Base-by-base conservation (phyloP, 2,329 filamentous ascomycete genomes). In the Trichophyton verrucosum region DNA sequence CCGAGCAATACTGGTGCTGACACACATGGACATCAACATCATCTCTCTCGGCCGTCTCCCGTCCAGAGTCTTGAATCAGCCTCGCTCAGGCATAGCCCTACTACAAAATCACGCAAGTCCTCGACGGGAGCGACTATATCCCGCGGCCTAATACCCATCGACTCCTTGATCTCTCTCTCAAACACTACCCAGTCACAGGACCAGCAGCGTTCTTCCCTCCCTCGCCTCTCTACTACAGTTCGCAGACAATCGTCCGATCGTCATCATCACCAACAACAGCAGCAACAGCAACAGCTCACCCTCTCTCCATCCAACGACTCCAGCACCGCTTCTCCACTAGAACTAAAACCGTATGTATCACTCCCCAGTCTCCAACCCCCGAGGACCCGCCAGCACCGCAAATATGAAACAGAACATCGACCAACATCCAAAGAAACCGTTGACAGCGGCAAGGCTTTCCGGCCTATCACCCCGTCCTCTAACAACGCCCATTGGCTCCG, bases 381-480 rank as follows among this genome's bases (percentile, higher is more conserved):
- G 13, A 20, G 38, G 22, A 27, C 22, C 56, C 56, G 59, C 59
- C 49, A 55, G 15, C 49, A 55, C 27, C 49, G 17, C n/a, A 44
- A 38, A 58, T 42, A 59, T 30, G 57, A 49, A 36, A 59, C 24
- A 27, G 62, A 60, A 46, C 51, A 61, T 30, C 62, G 62, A 8
- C 62, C 62, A 3, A 60, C 62, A 2, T 75, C 74, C 15, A 75
- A 75, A 60, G 69, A 66, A 24, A 71, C 67, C 8, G 65, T 69
- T 58, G 69, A 71, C 53, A 68, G 66, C 62, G 68, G 66, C 36
- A 73, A 70, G 59, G 59, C 64, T 5, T 68, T 65, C 44, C 59
- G 36, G 17, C 60, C 60, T 38, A 44, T 47, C 27, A 59, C 61
- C 38, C 57, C 64, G 11, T 33, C 55, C 15, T 33, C 57, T n/a